phyloP scores from a whole-genome alignment of 164 flowering plant genomes.

The Kingdonia uniflora region DNA sequence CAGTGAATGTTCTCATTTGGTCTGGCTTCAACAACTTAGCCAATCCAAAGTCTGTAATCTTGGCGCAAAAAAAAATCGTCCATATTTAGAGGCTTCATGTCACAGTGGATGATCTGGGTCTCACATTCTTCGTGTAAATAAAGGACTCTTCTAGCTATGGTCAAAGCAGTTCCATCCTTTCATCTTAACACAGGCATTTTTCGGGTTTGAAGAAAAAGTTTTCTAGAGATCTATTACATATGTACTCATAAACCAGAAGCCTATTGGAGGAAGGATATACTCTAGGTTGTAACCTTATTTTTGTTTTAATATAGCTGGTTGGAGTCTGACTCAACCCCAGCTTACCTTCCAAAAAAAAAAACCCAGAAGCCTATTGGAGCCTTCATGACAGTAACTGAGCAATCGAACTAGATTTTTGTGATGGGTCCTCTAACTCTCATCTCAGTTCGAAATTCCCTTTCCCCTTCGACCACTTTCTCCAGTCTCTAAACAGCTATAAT shows the following conservation, averaged over 20 bases:
- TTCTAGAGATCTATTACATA: conserved; percentile 19
- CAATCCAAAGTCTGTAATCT: conserved; percentile 18
- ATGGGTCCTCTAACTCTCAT: conserved; percentile 15
- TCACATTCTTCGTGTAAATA: conserved; percentile 22
- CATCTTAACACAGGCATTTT: conserved; percentile 7
- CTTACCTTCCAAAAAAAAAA: too few relatives aligned
- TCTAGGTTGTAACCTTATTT: conserved; percentile 12
- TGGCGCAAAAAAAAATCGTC: conserved; percentile 8
- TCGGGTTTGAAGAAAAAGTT: conserved; percentile 10
- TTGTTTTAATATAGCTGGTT: too few relatives aligned
- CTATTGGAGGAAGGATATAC: conserved; percentile 3
- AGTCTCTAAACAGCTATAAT: conserved; percentile 14
- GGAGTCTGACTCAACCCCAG: too few relatives aligned
- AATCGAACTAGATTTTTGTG: conserved; percentile 17
- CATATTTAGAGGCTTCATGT: conserved; percentile 21
- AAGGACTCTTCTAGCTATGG: conserved; percentile 15
- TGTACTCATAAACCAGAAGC: conserved; percentile 21
- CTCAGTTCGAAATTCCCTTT: too few relatives aligned
- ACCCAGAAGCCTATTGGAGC: too few relatives aligned
- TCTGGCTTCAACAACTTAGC: conserved; percentile 16
- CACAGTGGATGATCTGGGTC: conserved; percentile 22
- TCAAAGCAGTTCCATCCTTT: conserved; percentile 16
- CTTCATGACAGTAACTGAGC: too few relatives aligned
- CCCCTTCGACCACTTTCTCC: conserved; percentile 5
- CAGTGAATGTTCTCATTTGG: conserved; percentile 15